Conservation (phyloP, 2,329 filamentous ascomycete species). For the Curvularia spicifera region DNA sequence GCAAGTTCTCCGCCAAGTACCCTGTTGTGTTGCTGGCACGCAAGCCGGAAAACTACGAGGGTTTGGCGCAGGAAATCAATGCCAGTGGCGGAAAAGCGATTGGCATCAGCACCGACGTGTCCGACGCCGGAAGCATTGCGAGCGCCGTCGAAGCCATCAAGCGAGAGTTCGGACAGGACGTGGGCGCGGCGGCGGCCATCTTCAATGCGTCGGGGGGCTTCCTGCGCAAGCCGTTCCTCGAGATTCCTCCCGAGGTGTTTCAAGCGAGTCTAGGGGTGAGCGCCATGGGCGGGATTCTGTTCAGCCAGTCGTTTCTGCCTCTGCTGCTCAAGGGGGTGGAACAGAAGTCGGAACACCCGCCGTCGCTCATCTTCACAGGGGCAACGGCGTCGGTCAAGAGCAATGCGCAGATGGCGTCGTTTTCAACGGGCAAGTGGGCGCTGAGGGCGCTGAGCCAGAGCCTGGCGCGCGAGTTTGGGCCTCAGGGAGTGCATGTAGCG, state of each 20-base stretch:
- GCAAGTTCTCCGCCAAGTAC: constrained; percentile 68
- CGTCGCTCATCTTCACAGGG: constrained; percentile 83
- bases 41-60: constrained; percentile 67
- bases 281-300: constrained; percentile 72
- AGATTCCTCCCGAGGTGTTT: constrained; percentile 66
- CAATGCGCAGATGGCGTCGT: constrained; percentile 70
- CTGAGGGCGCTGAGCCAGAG: constrained; percentile 75
- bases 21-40: constrained; percentile 78
- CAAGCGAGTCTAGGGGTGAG: constrained; percentile 55
- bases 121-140: constrained; percentile 61
- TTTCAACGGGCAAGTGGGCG: constrained; percentile 82
- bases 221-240: constrained; percentile 65
- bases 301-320: constrained; percentile 74
- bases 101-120: constrained; percentile 71
- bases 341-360: constrained; percentile 64
- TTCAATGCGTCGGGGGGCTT: constrained; percentile 72
- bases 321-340: constrained; percentile 68
- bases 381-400: constrained; percentile 81
- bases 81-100: constrained; percentile 70
- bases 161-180: constrained; percentile 61
- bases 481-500: constrained; percentile 81
- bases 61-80: constrained; percentile 73
- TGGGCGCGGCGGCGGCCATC: constrained; percentile 63
- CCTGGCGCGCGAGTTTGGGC: constrained; percentile 82
- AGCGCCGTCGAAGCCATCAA: constrained; percentile 68